Conservation (phyloP, 371 early-diverging fungal species). For the Parasitella parasitica region DNA sequence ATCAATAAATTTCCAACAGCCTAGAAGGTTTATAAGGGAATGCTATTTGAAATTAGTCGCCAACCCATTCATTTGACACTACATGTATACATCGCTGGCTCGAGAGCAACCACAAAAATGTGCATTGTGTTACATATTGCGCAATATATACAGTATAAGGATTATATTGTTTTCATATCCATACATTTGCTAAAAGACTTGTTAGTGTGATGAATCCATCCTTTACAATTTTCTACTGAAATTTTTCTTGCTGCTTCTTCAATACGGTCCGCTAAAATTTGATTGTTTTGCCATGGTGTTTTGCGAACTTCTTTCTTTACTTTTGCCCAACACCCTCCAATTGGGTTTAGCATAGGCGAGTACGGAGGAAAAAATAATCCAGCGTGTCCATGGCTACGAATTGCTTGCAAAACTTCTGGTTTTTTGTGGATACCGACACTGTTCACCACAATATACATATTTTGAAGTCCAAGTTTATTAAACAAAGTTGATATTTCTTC, state of each 20-base stretch:
- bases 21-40: too few relatives aligned
- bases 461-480: conserved; percentile 15
- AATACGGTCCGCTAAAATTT: conserved; percentile 20
- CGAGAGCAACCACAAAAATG: too few relatives aligned
- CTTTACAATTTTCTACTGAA: conserved; percentile 20
- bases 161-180: too few relatives aligned
- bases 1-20: too few relatives aligned
- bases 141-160: too few relatives aligned
- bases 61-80: too few relatives aligned
- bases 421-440: conserved; percentile 9
- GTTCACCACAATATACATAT: conserved; percentile 16
- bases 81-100: too few relatives aligned
- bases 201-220: conserved; percentile 5
- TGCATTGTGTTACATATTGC: too few relatives aligned
- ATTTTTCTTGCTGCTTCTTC: conserved; percentile 23
- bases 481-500: conserved; percentile 13
- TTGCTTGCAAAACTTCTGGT: conserved; percentile 7
- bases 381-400: not conserved
- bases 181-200: too few relatives aligned
- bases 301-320: conserved; percentile 6
- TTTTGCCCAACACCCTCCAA: conserved; percentile 13
- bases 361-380: conserved; percentile 6
- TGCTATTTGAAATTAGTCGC: too few relatives aligned
- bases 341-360: conserved; percentile 14
- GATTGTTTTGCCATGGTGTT: conserved; percentile 13